phyloP scores from a whole-genome alignment of 495 filamentous ascomycete species.

The Penicillium goetzii region DNA sequence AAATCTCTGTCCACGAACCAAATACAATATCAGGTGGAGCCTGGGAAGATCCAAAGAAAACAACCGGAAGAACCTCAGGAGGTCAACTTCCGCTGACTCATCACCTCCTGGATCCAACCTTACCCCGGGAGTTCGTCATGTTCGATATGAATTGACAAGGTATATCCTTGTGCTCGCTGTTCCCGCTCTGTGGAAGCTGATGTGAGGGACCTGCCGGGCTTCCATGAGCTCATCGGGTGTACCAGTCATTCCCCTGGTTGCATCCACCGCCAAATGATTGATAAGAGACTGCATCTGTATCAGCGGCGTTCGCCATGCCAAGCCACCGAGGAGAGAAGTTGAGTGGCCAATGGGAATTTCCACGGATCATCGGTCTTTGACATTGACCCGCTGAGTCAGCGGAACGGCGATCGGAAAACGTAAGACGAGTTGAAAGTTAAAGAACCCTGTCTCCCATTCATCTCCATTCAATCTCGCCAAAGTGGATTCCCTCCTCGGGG shows the following conservation, averaged over 20 bases:
- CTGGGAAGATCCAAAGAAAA: neutral
- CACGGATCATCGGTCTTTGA: neutral
- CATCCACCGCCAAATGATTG: neutral
- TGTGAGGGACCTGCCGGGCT: neutral
- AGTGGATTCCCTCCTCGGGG: neutral
- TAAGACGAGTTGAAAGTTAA: neutral
- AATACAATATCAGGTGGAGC: neutral
- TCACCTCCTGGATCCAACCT: neutral
- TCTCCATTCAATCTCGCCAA: neutral
- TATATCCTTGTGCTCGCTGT: neutral
- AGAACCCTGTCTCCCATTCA: neutral
- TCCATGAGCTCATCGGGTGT: neutral
- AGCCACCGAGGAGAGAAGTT: neutral
- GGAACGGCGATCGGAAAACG: neutral
- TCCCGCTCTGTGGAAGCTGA: neutral
- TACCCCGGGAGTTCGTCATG: neutral
- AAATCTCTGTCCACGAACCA: slow-evolving; percentile 1
- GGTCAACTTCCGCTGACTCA: neutral
- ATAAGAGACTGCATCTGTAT: neutral
- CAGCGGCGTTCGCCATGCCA: neutral
- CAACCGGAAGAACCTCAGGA: neutral
- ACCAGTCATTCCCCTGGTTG: neutral
- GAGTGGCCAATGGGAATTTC: neutral
- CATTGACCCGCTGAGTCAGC: neutral
- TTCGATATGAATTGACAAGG: neutral